Conservation (phyloP, 2,329 filamentous ascomycete genomes). For the Xylaria sp. region DNA sequence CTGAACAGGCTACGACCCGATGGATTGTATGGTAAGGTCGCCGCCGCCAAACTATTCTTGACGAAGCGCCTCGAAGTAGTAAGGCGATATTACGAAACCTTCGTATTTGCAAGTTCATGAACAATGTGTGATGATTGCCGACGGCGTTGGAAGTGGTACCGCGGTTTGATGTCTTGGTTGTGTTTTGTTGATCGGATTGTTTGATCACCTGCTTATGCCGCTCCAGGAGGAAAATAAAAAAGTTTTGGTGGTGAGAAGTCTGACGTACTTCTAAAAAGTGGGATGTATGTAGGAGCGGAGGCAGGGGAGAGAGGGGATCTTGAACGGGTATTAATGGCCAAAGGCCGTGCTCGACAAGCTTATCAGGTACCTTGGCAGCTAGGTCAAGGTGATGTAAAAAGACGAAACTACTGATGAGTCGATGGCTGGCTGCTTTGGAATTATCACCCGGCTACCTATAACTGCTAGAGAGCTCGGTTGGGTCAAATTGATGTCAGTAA, state of each 20-base stretch:
- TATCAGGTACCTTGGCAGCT: too few species aligned
- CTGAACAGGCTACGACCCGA: background rate
- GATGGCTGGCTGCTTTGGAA: constrained; percentile 10
- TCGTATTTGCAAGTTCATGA: background rate
- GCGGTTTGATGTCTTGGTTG: background rate
- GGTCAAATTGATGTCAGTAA: constrained; percentile 27
- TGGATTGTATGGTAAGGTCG: background rate
- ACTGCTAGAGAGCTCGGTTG: constrained; percentile 18
- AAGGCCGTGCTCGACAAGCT: too few species aligned
- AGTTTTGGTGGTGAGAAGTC: constrained; percentile 17
- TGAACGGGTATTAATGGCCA: constrained; percentile 17
- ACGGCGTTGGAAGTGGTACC: background rate
- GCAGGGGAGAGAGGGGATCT: constrained; percentile 10
- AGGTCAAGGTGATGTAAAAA: constrained; percentile 23
- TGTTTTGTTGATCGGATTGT: background rate
- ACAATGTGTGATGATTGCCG: background rate
- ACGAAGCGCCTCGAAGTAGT: background rate
- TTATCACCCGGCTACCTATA: constrained; percentile 17
- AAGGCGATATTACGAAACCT: background rate
- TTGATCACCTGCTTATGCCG: constrained; percentile 1
- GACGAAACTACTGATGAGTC: constrained; percentile 6
- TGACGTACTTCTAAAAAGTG: constrained; percentile 21
- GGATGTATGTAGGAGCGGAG: constrained; percentile 15
- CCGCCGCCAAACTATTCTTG: background rate
- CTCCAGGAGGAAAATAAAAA: constrained; percentile 12